These are phyloP conservation scores for Pseudopyrenochaeta lycopersici DNA, from an alignment of 2,329 filamentous ascomycete species.

Conservation along the genomic window DNA sequence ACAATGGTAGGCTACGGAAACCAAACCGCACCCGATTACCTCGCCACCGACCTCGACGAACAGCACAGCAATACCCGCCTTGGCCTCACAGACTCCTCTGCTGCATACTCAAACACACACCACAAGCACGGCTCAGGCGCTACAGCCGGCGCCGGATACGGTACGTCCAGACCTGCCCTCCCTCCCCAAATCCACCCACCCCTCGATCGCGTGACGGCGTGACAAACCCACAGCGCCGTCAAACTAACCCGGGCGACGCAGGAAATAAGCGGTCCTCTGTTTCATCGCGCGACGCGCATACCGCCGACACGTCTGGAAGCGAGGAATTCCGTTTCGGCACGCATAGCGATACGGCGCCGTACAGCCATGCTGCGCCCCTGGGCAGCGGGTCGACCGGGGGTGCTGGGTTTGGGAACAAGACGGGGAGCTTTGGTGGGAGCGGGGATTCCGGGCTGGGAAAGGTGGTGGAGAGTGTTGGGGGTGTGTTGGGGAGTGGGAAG, in stretches of 20 bases:
- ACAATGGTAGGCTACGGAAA: slow-evolving; percentile 50
- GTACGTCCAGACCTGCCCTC: slow-evolving; percentile 4
- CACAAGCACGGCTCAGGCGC: slow-evolving; percentile 43
- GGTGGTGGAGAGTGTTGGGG: slow-evolving; percentile 67
- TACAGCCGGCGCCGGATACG: slow-evolving; percentile 45
- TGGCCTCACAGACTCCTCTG: slow-evolving; percentile 31
- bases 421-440: slow-evolving; percentile 28
- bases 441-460: slow-evolving; percentile 63
- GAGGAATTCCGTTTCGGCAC: slow-evolving; percentile 32
- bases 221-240: background rate
- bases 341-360: slow-evolving; percentile 32
- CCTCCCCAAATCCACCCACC: background rate
- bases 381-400: slow-evolving; percentile 46
- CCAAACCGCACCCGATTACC: slow-evolving; percentile 35
- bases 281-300: background rate
- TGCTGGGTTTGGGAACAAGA: slow-evolving; percentile 53
- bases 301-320: background rate
- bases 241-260: background rate
- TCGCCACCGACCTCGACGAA: slow-evolving; percentile 19
- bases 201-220: background rate
- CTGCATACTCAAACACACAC: slow-evolving; percentile 37
- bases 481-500: slow-evolving; percentile 58
- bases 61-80: slow-evolving; percentile 42
- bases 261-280: slow-evolving; percentile 46
- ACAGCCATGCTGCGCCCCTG: slow-evolving; percentile 31